A percentile compares a stretch with the other conserved stretches of the same genome.
Evolutionary conservation across 2,329 filamentous ascomycete genomes (phyloP).

Genomic region (Plectosphaerella sp.): DNA sequence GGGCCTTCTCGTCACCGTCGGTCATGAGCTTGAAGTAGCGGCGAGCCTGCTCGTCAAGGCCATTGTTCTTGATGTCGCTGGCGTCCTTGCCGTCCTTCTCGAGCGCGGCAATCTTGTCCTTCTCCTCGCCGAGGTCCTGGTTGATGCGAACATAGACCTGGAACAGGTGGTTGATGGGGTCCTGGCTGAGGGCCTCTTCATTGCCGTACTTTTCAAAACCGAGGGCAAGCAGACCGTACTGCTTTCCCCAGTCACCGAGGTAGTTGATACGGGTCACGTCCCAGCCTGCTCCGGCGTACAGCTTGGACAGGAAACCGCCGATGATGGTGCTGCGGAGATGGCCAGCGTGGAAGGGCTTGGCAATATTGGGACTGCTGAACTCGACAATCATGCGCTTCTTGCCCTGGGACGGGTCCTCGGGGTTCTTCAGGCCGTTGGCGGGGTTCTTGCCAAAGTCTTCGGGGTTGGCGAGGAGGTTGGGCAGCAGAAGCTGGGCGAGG

Average conservation of each 20-base stretch:
- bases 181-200: conserved; percentile 64
- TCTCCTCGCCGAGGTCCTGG: conserved; percentile 60
- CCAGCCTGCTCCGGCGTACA: conserved; percentile 69
- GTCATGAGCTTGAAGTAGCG: conserved; percentile 69
- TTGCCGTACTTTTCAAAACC: conserved; percentile 72
- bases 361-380: conserved; percentile 83
- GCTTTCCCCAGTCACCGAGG: conserved; percentile 78
- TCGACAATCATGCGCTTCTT: conserved; percentile 70
- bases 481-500: conserved; percentile 62
- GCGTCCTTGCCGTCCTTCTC: conserved; percentile 50
- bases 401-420: conserved; percentile 53
- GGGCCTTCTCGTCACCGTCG: conserved; percentile 56
- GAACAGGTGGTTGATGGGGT: conserved; percentile 79
- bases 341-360: conserved; percentile 78
- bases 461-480: conserved; percentile 61
- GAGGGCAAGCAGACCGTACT: conserved; percentile 68
- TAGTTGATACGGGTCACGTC: conserved; percentile 73
- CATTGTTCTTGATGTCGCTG: conserved; percentile 44
- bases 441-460: conserved; percentile 61
- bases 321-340: conserved; percentile 77
- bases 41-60: conserved; percentile 70
- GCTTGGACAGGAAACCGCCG: conserved; percentile 69
- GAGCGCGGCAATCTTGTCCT: conserved; percentile 57
- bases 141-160: conserved; percentile 80
- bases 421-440: conserved; percentile 56